These are phyloP conservation scores for Dothiorella sarmentorum DNA, from an alignment of 2,329 filamentous ascomycete genomes.

Conservation along the genomic window DNA sequence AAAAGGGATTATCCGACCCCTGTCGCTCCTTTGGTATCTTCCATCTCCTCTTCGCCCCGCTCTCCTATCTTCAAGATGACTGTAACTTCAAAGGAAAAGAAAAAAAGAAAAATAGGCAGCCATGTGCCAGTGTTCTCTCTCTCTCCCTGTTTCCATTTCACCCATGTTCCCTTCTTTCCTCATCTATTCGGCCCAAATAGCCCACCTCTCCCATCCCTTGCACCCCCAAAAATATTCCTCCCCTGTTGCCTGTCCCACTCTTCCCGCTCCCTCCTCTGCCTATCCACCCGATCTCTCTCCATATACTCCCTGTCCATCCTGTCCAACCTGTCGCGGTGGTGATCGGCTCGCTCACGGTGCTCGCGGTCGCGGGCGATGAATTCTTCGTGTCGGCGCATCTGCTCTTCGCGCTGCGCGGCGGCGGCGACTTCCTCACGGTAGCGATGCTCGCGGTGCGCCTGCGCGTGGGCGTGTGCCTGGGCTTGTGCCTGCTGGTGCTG, in stretches of 20 bases:
- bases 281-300: neutral
- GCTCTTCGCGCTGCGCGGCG: constrained; percentile 1
- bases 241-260: neutral
- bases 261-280: neutral
- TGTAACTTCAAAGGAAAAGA: neutral
- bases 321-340: neutral
- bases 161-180: neutral
- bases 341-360: neutral
- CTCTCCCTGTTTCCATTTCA: too few species aligned
- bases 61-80: neutral
- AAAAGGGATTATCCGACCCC: neutral
- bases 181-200: neutral
- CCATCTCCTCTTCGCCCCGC: neutral
- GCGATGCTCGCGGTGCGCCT: constrained; percentile 11
- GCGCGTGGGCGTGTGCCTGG: constrained; percentile 11
- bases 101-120: neutral
- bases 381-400: neutral
- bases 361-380: too few species aligned
- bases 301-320: too few species aligned
- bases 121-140: neutral
- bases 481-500: constrained; percentile 12
- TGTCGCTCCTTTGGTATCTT: neutral
- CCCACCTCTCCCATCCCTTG: neutral
- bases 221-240: constrained; percentile 10
- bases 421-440: constrained; percentile 5